Base-by-base conservation (phyloP, 768 basidiomycete genomes). In the Chalciporus sphaerocephalus region DNA sequence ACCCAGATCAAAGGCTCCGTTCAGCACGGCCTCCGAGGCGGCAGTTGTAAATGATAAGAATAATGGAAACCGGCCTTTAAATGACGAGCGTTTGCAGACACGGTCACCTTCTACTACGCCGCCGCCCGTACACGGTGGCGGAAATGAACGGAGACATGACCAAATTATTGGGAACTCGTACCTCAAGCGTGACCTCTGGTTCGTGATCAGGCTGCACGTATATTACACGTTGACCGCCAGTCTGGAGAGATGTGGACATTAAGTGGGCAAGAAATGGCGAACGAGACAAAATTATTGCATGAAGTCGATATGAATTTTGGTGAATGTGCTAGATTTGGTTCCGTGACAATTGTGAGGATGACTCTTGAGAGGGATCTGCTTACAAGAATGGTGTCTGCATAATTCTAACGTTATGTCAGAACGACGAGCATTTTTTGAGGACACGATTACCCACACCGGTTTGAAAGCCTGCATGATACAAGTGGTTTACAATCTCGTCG, bases 251-350 rank as follows among this genome's bases (percentile, higher is more conserved):
- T 39, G 85, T 87, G 44, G 84, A 86, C 84, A 95, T 89, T 54
- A 91, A 74, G 64, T 92, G 89, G 32, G 85, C 87, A 59, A 94
- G 79, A 68, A 81, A 88, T 28, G 92, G 91, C 24, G 91, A 92
- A 42, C 85, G 84, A 49, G 90, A 88, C 51, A 94, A 74, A 53
- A 93, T 84, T 65, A 94, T 86, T 52, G 85, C 80, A 69, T 92
- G 87, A 27, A 91, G 78, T 44, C 81, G 79, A 65, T 89, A 91
- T 49, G 74, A 71, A 65, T 79, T 79, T 73, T 84, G 80, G 60
- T 82, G 79, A 46, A 86, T 80, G 70, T 86, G 85, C 85, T 89
- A 58, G 25, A 48, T 47, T 39, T 16, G 11, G 47, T 41, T 53
- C 35, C 47, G 48, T 46, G 42, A 49, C 39, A 40, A 38, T 44